Base-by-base conservation (phyloP, 2,329 filamentous ascomycete species). In the Aspergillus sp. region DNA sequence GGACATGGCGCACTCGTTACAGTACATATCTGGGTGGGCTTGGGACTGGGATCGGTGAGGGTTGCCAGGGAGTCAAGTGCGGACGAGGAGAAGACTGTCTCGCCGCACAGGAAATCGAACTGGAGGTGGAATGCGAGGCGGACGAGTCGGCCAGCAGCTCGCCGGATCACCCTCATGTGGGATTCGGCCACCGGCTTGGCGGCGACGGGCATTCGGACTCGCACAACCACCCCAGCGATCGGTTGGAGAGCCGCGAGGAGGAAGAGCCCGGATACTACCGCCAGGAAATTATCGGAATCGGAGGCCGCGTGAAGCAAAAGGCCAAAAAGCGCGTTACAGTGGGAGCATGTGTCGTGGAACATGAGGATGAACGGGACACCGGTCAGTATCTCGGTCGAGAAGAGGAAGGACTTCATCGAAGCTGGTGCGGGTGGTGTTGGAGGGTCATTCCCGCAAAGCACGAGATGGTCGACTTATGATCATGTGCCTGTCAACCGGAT, bases 341-440 rank as follows among this genome's bases (percentile, higher is more conserved):
- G 0, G 93, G 92, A 1, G 88, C 87, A 4, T 90, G 87, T 56
- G 93, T 96, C 11, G 87, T 88, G 56, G 90, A 96, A 68, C 91
- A 86, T 74, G 88, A 89, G 58, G 90, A 93, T 65, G 90, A 95
- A 71, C 80, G 82, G 51, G 81, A 81, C 33, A 79, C 80, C 7
- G 84, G 83, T 4, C 79, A 80, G 52, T 87, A 88, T 59, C 75
- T 96, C 22, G 79, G 79, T 14, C 76, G 87, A 20, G 93, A 97
- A 71, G 80, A 86, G 49, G 77, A 77, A 13, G 89, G 89, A 0
- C 71, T 74, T 45, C 78, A 84, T 51, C 81, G 92, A 55, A 91
- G 88, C 66, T 96, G 90, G 90, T 97, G 92, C 70, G 90, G 88
- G 0, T 96, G 93, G 92, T 97, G 93, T 69, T 84, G 80, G 69